Percentiles rank a stretch among this genome's conserved stretches.
Evolutionary conservation across 2,329 filamentous ascomycete species (phyloP).

Genomic region (Cyphellophora europaea): DNA sequence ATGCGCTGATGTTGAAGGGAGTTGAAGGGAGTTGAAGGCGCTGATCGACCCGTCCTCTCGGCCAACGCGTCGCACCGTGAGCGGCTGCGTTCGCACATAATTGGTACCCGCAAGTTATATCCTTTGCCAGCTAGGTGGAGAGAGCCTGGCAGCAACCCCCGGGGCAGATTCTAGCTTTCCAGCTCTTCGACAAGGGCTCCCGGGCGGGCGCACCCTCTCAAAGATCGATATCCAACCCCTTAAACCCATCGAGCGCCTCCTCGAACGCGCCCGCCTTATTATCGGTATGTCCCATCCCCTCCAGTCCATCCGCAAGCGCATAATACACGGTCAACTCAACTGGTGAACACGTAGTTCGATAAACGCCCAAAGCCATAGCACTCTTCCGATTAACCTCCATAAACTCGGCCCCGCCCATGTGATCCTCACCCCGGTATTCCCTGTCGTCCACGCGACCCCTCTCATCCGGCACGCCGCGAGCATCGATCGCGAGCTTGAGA

Average conservation of each 20-base stretch:
- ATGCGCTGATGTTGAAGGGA: no score
- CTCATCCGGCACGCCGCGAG: background rate
- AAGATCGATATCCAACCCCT: no score
- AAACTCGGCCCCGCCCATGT: background rate
- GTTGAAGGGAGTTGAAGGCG: no score
- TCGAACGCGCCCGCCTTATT: background rate
- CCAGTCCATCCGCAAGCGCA: background rate
- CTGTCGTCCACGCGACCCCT: background rate
- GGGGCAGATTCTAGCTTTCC: no score
- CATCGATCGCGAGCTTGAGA: slow-evolving; percentile 1
- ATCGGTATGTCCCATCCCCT: background rate
- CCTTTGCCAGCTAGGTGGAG: no score
- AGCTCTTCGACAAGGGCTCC: no score
- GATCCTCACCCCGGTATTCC: background rate
- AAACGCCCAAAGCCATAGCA: background rate
- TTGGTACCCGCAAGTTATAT: no score
- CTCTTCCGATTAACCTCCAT: background rate
- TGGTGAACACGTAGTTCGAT: background rate
- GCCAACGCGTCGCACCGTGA: no score
- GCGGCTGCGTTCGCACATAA: no score
- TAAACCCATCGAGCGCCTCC: slow-evolving; percentile 1
- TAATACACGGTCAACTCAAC: slow-evolving; percentile 1
- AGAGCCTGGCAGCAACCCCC: no score
- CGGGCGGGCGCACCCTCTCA: no score
- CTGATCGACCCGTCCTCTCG: no score